These are phyloP conservation scores for Phytophthora hybrid DNA, from an alignment of 352 stramenopile genomes.

Conservation along the genomic window DNA sequence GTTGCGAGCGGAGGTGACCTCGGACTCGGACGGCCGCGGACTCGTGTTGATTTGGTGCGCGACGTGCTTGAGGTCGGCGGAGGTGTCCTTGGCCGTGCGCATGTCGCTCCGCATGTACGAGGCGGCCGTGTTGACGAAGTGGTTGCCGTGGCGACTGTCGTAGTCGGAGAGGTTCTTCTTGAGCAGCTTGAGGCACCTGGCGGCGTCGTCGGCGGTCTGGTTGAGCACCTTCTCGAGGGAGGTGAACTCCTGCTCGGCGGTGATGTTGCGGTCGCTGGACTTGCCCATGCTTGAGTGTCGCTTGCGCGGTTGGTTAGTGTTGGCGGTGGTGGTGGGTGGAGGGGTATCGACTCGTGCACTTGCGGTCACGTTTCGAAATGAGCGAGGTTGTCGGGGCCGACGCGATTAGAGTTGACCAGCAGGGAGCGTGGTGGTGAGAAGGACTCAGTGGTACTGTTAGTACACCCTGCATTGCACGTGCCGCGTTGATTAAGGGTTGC, in stretches of 20 bases:
- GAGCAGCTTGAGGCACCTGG: constrained; percentile 28
- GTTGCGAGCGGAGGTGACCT: constrained; percentile 20
- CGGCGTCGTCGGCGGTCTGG: constrained; percentile 29
- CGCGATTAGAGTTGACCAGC: not conserved
- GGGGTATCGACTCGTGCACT: constrained; percentile 13
- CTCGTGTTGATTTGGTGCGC: too few species aligned
- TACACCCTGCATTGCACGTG: not conserved
- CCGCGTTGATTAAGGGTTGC: not conserved
- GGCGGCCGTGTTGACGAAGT: constrained; percentile 32
- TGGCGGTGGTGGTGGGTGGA: not conserved
- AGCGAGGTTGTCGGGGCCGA: not conserved
- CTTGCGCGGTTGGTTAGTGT: constrained; percentile 3
- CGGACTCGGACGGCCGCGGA: constrained; percentile 3
- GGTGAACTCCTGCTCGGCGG: constrained; percentile 25
- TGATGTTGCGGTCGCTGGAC: constrained; percentile 16
- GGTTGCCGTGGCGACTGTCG: constrained; percentile 27
- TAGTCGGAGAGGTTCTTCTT: constrained; percentile 36
- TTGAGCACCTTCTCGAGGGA: constrained; percentile 30
- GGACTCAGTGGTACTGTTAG: too few species aligned
- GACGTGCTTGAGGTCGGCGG: not conserved
- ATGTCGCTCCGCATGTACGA: constrained; percentile 31
- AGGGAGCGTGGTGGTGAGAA: not conserved
- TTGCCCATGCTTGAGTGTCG: constrained; percentile 26
- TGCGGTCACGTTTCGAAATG: constrained; percentile 28
- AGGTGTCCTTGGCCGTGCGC: constrained; percentile 29